Base-by-base conservation (phyloP, 2,329 filamentous ascomycete species). In the Cladosporium sp. region DNA sequence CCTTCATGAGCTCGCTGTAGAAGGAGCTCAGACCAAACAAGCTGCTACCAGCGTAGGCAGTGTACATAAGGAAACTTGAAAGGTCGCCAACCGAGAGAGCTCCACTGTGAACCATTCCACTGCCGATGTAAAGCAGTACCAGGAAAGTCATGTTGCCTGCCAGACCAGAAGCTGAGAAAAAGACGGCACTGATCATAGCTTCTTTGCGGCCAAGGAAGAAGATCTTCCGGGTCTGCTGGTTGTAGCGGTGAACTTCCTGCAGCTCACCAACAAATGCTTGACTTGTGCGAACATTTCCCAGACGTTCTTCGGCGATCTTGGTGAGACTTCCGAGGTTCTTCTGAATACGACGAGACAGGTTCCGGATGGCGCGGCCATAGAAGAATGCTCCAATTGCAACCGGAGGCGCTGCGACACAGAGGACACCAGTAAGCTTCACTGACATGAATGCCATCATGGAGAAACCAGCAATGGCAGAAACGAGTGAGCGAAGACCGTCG, bases 1-100 rank as follows among this genome's bases (percentile, higher is more conserved):
- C 95, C 71, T 98, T 98, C 93, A 98, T 98, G 56, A 98, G 78
- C 68, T 98, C 93, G 0, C 91, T 95, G 71, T 96, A 98, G 73
- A 98, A 98, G 53, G 88, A 89, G 3, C 90, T 95, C 1, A 98
- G 77, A 3, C 93, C 93, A 61, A 97, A 95, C 58, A 98, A 81
- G 70, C 89, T 95, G 45, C 88, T 93, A 14, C 83, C 83, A 49
- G 83, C 83, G 61, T 85, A 97, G 3, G 89, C 92, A 3, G 91
- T 95, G 70, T 97, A 98, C 92, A 98, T 97, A 74, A 98, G 81
- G 72, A 98, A 98, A 0, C 90, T 95, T 1, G 93, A 95, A 41
- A 98, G 74, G 59, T 98, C 92, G 61, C 93, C 93, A 44, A 97
- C 84, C 7, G 83, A 89, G 74, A 98, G 93, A 40, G 84, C 77